A percentile compares a stretch with the other conserved stretches of the same genome.
phyloP scores from a whole-genome alignment of 495 filamentous ascomycete genomes.

The Penicillium samsonianum region DNA sequence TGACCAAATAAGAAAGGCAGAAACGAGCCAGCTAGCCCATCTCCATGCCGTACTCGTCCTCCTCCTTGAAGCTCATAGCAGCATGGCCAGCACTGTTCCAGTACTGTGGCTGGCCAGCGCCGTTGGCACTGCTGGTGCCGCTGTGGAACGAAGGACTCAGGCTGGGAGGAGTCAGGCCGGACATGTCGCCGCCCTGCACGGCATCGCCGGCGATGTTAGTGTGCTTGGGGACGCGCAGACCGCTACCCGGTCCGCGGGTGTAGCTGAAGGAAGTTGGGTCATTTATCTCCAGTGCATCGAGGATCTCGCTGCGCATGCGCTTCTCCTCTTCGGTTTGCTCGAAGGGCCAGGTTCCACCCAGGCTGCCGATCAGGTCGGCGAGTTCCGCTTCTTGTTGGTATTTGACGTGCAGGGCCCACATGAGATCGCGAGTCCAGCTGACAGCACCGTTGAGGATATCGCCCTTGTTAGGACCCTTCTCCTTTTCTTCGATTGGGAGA shows the following conservation, averaged over 20 bases:
- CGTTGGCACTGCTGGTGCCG: slow-evolving; percentile 55
- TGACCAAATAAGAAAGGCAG: slow-evolving; percentile 11
- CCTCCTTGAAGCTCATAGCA: slow-evolving; percentile 81
- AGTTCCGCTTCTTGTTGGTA: slow-evolving; percentile 86
- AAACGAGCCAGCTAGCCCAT: slow-evolving; percentile 42
- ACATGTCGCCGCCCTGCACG: slow-evolving; percentile 47
- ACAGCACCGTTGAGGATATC: slow-evolving; percentile 98
- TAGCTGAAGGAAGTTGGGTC: slow-evolving; percentile 73
- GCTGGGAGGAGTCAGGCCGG: slow-evolving; percentile 57
- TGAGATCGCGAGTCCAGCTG: slow-evolving; percentile 93
- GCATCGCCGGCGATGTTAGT: slow-evolving; percentile 88
- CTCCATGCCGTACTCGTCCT: slow-evolving; percentile 88
- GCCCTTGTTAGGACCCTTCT: slow-evolving; percentile 98
- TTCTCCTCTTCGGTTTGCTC: slow-evolving; percentile 89
- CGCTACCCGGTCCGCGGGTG: slow-evolving; percentile 77
- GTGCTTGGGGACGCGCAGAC: slow-evolving; percentile 87
- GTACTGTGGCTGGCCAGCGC: slow-evolving; percentile 59
- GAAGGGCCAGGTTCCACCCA: slow-evolving; percentile 75
- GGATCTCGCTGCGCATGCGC: slow-evolving; percentile 89
- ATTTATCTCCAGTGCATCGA: slow-evolving; percentile 79
- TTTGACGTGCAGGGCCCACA: slow-evolving; percentile 91
- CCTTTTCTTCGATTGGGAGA: slow-evolving; percentile 90
- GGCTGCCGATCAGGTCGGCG: slow-evolving; percentile 65
- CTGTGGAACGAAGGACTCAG: slow-evolving; percentile 72
- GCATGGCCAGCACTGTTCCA: slow-evolving; percentile 70